Evolutionary conservation across 306 rosid species (phyloP).

Genomic region (Luffa aegyptiaca): DNA sequence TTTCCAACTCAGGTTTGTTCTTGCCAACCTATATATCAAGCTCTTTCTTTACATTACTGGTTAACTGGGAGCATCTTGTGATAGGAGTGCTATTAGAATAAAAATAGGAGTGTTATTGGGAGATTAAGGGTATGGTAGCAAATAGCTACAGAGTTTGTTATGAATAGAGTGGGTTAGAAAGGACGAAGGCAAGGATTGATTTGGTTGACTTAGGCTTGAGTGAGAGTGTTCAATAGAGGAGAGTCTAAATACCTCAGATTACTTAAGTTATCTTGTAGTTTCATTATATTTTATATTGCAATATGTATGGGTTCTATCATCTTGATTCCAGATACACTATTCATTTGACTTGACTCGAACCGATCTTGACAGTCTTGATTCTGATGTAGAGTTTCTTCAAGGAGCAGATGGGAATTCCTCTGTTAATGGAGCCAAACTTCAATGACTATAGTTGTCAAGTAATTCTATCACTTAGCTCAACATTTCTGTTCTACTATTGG

Average conservation of each 20-base stretch:
- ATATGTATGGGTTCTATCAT: no score
- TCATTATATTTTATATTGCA: no score
- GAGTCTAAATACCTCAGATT: no score
- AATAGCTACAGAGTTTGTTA: no score
- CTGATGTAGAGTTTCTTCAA: constrained; percentile 58
- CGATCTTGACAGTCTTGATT: constrained; percentile 7
- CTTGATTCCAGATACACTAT: background rate
- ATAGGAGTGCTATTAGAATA: no score
- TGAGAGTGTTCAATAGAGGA: no score
- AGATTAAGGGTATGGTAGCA: no score
- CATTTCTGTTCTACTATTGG: background rate
- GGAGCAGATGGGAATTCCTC: constrained; percentile 86
- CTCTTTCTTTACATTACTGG: background rate
- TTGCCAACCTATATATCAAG: background rate
- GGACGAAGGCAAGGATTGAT: no score
- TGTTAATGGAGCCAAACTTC: constrained; percentile 87
- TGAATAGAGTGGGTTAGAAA: no score
- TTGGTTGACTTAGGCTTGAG: no score
- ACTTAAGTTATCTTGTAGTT: no score
- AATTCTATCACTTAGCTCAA: constrained; percentile 4
- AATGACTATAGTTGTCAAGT: constrained; percentile 85
- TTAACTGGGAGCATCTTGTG: background rate
- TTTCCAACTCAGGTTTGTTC: constrained; percentile 84
- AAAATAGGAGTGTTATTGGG: no score
- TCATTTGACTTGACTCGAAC: constrained; percentile 1